These are phyloP conservation scores for Pilatotrama ljubarskyi DNA, from an alignment of 768 basidiomycete genomes.

Conservation along the genomic window DNA sequence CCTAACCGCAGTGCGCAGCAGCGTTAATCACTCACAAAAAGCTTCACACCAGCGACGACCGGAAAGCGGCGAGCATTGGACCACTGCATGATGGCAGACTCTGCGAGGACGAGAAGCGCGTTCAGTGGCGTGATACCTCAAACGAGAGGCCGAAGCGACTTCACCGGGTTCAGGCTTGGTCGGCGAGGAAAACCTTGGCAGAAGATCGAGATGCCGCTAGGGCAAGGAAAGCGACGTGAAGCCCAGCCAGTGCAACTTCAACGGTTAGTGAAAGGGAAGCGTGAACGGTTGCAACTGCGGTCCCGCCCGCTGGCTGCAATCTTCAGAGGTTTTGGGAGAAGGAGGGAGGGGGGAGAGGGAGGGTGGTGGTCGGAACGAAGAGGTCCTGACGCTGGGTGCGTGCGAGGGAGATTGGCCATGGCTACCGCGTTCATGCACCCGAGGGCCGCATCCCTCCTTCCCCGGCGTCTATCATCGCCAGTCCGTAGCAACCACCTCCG, in stretches of 20 bases:
- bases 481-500: neutral
- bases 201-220: conserved; percentile 42
- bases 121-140: conserved; percentile 7
- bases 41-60: conserved; percentile 18
- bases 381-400: conserved; percentile 12
- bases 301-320: conserved; percentile 35
- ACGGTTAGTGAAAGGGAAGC: conserved; percentile 9
- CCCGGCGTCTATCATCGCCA: neutral
- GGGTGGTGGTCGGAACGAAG: conserved; percentile 23
- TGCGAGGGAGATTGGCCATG: neutral
- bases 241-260: conserved; percentile 30
- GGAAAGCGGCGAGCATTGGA: conserved; percentile 9
- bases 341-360: conserved; percentile 29
- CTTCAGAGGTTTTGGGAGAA: conserved; percentile 16
- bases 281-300: conserved; percentile 31
- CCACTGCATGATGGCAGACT: conserved; percentile 9
- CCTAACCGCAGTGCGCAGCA: neutral
- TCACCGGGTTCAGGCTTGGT: conserved; percentile 11
- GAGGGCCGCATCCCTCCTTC: neutral
- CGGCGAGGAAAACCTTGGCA: conserved; percentile 21
- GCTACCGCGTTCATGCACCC: neutral
- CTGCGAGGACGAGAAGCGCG: neutral
- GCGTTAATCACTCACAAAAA: conserved; percentile 18
- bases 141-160: neutral
- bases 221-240: conserved; percentile 34